These are phyloP conservation scores for Drechslerella stenobrocha DNA, from an alignment of 2,329 filamentous ascomycete genomes.

Conservation along the genomic window DNA sequence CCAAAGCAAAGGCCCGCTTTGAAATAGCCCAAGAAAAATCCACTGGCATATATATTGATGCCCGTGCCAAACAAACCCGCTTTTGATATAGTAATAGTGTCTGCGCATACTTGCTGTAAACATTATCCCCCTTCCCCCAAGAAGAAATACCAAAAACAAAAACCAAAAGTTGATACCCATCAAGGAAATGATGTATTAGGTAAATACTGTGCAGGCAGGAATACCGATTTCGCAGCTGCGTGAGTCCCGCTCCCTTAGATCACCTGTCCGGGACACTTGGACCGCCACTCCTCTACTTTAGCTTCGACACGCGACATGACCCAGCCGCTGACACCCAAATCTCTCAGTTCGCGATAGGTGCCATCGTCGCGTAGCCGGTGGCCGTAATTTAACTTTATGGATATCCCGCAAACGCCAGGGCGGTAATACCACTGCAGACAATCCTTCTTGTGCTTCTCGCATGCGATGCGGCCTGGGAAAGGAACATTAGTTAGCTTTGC, in stretches of 20 bases:
- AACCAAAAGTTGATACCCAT: too few species aligned
- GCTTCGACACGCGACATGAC: constrained; percentile 22
- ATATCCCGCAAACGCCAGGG: constrained; percentile 39
- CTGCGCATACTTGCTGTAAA: too few species aligned
- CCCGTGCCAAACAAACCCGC: too few species aligned
- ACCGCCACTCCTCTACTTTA: constrained; percentile 31
- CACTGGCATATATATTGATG: too few species aligned
- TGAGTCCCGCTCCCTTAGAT: neutral
- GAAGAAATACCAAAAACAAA: neutral
- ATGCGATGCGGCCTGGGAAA: constrained; percentile 34
- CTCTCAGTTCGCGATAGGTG: constrained; percentile 34
- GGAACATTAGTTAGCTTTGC: constrained; percentile 17
- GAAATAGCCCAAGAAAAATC: too few species aligned
- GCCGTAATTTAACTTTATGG: constrained; percentile 39
- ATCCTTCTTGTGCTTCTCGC: constrained; percentile 25
- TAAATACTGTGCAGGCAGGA: constrained; percentile 4
- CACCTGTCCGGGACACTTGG: constrained; percentile 25
- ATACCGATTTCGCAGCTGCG: neutral
- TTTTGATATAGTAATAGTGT: too few species aligned
- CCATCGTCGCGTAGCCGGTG: constrained; percentile 41
- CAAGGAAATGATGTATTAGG: too few species aligned
- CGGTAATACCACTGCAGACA: constrained; percentile 45
- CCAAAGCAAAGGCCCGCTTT: too few species aligned
- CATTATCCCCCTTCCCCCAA: too few species aligned
- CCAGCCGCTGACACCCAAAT: constrained; percentile 46